Evolutionary conservation across 2,329 filamentous ascomycete genomes (phyloP).

Genomic region (Alternaria hordeiaustralica): DNA sequence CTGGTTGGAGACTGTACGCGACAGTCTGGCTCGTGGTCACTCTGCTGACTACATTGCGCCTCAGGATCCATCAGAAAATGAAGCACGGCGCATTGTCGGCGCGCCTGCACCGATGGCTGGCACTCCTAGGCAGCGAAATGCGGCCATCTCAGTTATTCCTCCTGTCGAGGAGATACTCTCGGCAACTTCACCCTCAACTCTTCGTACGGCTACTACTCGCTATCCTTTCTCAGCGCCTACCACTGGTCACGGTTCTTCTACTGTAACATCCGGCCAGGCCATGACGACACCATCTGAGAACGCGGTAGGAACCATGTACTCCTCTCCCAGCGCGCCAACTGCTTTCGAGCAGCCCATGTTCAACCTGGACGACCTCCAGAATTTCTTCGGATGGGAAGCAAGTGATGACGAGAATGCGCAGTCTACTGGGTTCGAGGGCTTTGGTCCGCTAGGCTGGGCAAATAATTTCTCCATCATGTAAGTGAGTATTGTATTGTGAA

Average conservation of each 20-base stretch:
- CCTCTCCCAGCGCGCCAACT: constrained; percentile 10
- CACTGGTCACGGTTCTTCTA: constrained; percentile 5
- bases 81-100: constrained; percentile 30
- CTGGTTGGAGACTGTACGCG: constrained; percentile 41
- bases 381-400: constrained; percentile 43
- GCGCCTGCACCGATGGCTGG: constrained; percentile 24
- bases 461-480: constrained; percentile 37
- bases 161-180: constrained; percentile 18
- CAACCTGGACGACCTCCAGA: constrained; percentile 40
- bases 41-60: constrained; percentile 38
- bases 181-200: constrained; percentile 14
- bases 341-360: constrained; percentile 37
- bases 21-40: constrained; percentile 36
- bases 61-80: constrained; percentile 36
- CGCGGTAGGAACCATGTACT: constrained; percentile 16
- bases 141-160: constrained; percentile 20
- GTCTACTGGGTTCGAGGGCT: constrained; percentile 37
- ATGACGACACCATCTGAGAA: constrained; percentile 12
- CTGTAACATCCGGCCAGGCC: constrained; percentile 10
- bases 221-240: constrained; percentile 18
- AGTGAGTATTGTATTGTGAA: background rate
- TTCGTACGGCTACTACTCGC: constrained; percentile 11
- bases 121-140: constrained; percentile 10
- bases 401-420: constrained; percentile 33
- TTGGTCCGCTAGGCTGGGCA: constrained; percentile 39